Percentiles rank a stretch among this genome's conserved stretches.
phyloP scores from a whole-genome alignment of 108 stramenopile genomes.

The Pseudonitzschia multistriata region DNA sequence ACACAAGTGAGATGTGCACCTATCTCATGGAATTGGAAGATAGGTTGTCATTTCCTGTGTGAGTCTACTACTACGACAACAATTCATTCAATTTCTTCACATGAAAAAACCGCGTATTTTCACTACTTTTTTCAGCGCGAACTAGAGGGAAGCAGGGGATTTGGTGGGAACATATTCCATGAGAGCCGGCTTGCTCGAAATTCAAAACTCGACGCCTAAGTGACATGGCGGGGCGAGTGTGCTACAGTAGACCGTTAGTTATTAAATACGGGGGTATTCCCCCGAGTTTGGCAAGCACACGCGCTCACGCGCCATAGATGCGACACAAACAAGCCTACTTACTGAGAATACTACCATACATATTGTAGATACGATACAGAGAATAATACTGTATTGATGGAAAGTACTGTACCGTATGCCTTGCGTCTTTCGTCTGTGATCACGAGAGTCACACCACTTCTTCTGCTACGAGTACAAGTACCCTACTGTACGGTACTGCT shows the following conservation, averaged over 20 bases:
- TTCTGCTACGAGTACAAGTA: too few species aligned
- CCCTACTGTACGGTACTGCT: too few species aligned
- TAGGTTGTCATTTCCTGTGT: not conserved
- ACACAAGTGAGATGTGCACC: slow-evolving; percentile 4
- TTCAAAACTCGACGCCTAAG: not conserved
- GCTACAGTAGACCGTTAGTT: not conserved
- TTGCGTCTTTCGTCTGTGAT: too few species aligned
- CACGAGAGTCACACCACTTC: too few species aligned
- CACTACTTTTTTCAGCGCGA: slow-evolving; percentile 1
- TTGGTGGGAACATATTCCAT: not conserved
- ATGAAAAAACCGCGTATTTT: not conserved
- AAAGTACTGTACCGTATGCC: too few species aligned
- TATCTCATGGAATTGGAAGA: not conserved
- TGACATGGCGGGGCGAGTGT: slow-evolving; percentile 1
- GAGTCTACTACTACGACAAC: not conserved
- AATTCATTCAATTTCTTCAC: not conserved
- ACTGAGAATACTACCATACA: too few species aligned
- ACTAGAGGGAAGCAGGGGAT: not conserved
- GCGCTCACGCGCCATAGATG: not conserved
- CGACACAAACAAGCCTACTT: not conserved
- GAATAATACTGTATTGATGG: too few species aligned
- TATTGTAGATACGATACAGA: too few species aligned
- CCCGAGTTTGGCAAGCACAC: not conserved
- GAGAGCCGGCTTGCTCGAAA: slow-evolving; percentile 6
- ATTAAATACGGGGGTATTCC: not conserved